Evolutionary conservation across 352 stramenopile genomes (phyloP), one percentile per base, ranked within the genome.

Genomic region (Halophytophthora polymorphica): DNA sequence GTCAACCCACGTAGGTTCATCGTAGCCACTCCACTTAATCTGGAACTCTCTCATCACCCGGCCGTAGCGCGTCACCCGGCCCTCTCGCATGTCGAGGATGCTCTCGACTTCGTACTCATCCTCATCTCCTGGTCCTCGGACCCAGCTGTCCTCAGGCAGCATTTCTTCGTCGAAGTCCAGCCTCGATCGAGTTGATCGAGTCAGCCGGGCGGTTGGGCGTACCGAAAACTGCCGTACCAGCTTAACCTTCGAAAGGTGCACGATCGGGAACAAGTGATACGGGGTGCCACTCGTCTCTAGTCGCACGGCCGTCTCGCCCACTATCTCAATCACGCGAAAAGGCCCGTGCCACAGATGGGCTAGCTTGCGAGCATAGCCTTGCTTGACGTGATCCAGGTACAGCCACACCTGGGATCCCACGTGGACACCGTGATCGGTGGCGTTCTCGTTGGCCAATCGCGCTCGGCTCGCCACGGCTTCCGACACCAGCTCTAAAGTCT

Each of bases 271-370:
- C 0, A 71, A n/a, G 0, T 45, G 19, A 18, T 67, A 67, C 4
- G 31, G 17, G 1, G 48, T 47, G 1, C 18, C 40, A 11, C 15
- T 18, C 0, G 44, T 23, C 14, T 56, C 7, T 0, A 63, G 52
- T 31, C 52, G 53, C 12, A 45, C 50, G 19, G 28, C 33, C 15
- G 53, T 43, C 5, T 58, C 17, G 2, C 34, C 31, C 2, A 44
- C 10, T 14, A 45, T 61, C 36, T 64, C 56, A 0, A 45, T 35
- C 17, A 67, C 48, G 0, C 49, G 17, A 19, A 67, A 71, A 0
- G 56, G 57, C 0, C 62, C 53, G 14, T 71, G 62, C 49, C 62
- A 71, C 36, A 52, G 14, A 31, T 73, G 58, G 0, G 53, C 63
- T 0, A 71, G 43, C 34, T 71, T 71, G 12, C 34, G 4, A 0